phyloP scores from a whole-genome alignment of 139 green algal genomes.

The Asterochloris sp. region DNA sequence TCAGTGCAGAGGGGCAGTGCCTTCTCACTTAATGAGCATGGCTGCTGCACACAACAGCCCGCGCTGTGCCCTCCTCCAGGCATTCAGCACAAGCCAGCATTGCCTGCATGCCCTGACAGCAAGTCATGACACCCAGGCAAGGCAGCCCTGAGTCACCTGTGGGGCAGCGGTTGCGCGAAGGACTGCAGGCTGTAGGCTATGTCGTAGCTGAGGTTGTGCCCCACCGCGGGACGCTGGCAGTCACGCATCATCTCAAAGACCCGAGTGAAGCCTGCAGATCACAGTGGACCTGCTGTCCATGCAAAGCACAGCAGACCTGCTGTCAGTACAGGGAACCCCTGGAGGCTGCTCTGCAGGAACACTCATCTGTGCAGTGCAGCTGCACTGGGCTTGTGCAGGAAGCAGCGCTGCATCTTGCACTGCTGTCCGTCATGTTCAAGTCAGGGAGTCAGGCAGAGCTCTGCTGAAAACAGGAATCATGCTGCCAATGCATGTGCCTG shows the following conservation, averaged over 20 bases:
- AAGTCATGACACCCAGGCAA: neutral
- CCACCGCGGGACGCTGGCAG: constrained; percentile 46
- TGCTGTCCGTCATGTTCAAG: too few relatives aligned
- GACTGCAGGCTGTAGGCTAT: constrained; percentile 55
- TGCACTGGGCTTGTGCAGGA: too few relatives aligned
- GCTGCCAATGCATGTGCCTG: too few relatives aligned
- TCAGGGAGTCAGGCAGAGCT: too few relatives aligned
- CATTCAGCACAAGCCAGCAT: neutral
- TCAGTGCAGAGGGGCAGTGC: too few relatives aligned
- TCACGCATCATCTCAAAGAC: constrained; percentile 60
- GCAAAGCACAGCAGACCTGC: neutral
- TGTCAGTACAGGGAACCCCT: neutral
- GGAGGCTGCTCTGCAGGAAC: too few relatives aligned
- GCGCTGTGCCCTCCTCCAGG: too few relatives aligned
- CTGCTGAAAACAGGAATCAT: too few relatives aligned
- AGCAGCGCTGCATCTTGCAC: too few relatives aligned
- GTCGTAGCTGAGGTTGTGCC: constrained; percentile 66
- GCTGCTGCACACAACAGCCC: too few relatives aligned
- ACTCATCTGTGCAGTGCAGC: too few relatives aligned
- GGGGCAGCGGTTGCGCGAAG: constrained; percentile 50
- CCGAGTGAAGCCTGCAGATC: constrained; percentile 34
- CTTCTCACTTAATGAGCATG: too few relatives aligned
- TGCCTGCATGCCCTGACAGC: neutral
- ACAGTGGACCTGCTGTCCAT: neutral
- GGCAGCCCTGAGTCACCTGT: constrained; percentile 31